Conservation (phyloP, 1,284 basidiomycete species). For the Cutaneotrichosporon curvatum region DNA sequence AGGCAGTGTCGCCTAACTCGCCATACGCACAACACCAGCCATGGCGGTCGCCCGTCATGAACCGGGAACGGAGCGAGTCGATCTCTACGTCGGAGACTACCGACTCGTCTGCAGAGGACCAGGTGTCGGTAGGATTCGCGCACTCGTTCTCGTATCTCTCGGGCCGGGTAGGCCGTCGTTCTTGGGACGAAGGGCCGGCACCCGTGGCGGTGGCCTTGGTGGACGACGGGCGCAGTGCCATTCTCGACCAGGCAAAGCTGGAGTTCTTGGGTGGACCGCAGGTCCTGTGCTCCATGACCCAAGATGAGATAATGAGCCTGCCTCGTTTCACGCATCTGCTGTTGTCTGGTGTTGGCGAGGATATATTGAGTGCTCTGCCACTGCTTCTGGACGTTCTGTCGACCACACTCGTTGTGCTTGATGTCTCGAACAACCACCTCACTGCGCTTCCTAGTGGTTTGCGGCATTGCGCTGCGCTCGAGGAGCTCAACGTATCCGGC, state of each 20-base stretch:
- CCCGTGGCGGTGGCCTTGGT: constrained; percentile 37
- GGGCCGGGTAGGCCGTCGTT: constrained; percentile 8
- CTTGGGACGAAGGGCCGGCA: constrained; percentile 24
- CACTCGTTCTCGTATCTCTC: constrained; percentile 17
- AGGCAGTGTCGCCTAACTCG: no score
- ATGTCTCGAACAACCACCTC: constrained; percentile 81
- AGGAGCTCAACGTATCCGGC: constrained; percentile 87
- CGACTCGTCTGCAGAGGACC: constrained; percentile 10
- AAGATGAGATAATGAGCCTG: constrained; percentile 15
- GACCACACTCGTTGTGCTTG: constrained; percentile 72
- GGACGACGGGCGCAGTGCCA: constrained; percentile 38
- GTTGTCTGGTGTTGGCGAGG: constrained; percentile 63
- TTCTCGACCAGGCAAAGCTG: constrained; percentile 33
- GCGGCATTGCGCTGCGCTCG: constrained; percentile 66
- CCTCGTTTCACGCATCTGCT: constrained; percentile 83
- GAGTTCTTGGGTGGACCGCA: constrained; percentile 37
- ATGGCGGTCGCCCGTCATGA: constrained; percentile 14
- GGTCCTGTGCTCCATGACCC: constrained; percentile 18
- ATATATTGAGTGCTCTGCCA: constrained; percentile 64
- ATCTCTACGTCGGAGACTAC: constrained; percentile 21
- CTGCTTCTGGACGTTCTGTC: constrained; percentile 62
- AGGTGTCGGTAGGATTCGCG: constrained; percentile 9
- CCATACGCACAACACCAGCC: constrained; percentile 7
- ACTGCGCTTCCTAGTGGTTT: constrained; percentile 71
- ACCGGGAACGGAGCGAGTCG: constrained; percentile 32